Conservation (phyloP, 1,139 yeast species). For the Suhomyces wounanorum region DNA sequence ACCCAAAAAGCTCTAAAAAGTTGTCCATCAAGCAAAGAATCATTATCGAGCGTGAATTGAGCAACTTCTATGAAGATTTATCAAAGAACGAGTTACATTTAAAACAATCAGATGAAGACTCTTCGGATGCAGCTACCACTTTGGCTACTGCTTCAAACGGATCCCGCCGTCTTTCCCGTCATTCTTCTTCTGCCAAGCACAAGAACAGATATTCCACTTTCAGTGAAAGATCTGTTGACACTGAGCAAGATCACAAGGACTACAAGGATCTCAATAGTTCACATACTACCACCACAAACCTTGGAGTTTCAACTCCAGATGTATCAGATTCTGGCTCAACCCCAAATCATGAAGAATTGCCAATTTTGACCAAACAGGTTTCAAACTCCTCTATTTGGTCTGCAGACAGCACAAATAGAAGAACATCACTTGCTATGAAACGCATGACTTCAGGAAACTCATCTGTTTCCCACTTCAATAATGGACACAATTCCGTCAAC, state of each 20-base stretch:
- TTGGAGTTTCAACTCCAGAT: conserved; percentile 9
- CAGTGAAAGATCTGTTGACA: conserved; percentile 11
- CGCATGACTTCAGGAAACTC: conserved; percentile 37
- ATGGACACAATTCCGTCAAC: conserved; percentile 18
- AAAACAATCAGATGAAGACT: conserved; percentile 28
- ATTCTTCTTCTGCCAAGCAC: conserved; percentile 10
- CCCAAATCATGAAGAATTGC: conserved; percentile 13
- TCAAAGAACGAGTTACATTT: conserved; percentile 41
- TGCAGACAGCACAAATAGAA: conserved; percentile 32
- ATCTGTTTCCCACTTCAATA: conserved; percentile 32
- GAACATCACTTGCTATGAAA: conserved; percentile 33
- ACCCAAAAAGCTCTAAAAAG: conserved; percentile 30
- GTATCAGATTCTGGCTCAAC: conserved; percentile 9
- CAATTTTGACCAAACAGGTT: conserved; percentile 31
- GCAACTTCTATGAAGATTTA: conserved; percentile 45
- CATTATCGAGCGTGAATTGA: conserved; percentile 46
- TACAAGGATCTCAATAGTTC: conserved; percentile 10
- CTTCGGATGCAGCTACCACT: conserved; percentile 2
- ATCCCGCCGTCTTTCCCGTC: conserved; percentile 18
- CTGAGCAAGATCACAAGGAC: conserved; percentile 9
- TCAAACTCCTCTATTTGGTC: conserved; percentile 45
- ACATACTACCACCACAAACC: conserved; percentile 10
- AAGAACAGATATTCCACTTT: conserved; percentile 12
- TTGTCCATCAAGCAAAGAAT: conserved; percentile 44
- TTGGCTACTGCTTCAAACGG: conserved; percentile 7